Evolutionary conservation across 768 basidiomycete species (phyloP), one percentile per base, ranked within the genome.

Genomic region (Suillus ampliporus): DNA sequence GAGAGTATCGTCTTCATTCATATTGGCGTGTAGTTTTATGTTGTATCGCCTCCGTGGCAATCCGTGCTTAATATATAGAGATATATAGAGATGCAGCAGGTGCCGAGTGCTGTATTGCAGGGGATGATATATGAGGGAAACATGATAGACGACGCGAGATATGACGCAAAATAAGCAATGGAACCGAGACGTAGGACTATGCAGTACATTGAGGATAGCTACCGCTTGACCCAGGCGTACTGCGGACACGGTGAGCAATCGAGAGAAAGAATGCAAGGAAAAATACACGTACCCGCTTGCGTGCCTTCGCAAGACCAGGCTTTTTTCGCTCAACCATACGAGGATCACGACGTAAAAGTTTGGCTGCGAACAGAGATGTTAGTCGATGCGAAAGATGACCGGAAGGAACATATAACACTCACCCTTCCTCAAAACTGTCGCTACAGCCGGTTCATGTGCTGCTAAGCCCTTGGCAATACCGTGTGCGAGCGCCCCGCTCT

Each of bases 281-380:
- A 15, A n/a, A 56, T 17, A 14, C 34, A 87, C 92, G 48, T 76
- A 95, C 94, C 80, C 84, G 84, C 79, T 96, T 95, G 77, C 96
- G 88, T 63, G 97, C 95, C 81, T 97, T 97, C 63, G 91, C 87
- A 70, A 87, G 76, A 62, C 94, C 94, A 17, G 97, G 93, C 85
- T 99, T 99, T 82, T 99, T 99, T 69, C 97, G 85, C 79, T 99
- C 97, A 35, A 97, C 96, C 93, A 97, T 93, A 77, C 97, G 90
- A 51, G 95, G 94, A 82, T 99, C 97, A 69, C 96, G 88, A 74
- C 88, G 87, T 62, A 94, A 77, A 52, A 96, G 80, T 80, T 94
- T 90, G 63, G 92, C 96, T 97, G 72, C 19, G 38, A 23, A 35
- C 50, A 60, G 21, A 52, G 8, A 35, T 21, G 23, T 43, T 37